Evolutionary conservation across 306 rosid genomes (phyloP), one percentile per base, ranked within the genome.

Genomic region (Luffa acutangula): DNA sequence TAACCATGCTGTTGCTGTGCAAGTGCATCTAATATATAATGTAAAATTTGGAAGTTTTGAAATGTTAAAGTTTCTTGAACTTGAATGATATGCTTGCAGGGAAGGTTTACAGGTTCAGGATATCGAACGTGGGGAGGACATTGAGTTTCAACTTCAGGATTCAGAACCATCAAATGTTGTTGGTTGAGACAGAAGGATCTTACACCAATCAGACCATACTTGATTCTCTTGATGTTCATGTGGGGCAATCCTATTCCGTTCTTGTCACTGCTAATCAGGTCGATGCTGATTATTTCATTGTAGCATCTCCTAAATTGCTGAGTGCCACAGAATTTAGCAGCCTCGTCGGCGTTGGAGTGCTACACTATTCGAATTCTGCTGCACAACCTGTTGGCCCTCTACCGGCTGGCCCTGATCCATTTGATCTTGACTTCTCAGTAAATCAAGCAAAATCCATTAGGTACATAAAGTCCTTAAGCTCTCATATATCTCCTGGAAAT

Each of bases 131-230:
- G 75, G 97, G 98, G 41, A 87, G 83, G 46, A 72, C 86, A 1
- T 62, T 87, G 84, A 94, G 97, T 85, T 86, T 92, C 89, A 92
- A 92, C 77, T 88, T 92, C 85, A 88, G 91, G 87, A 91, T 94
- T 85, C 92, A 89, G 67, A 86, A 85, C 75, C 98, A 94, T 81
- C 81, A 78, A 58, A 17, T 94, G 81, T 82, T 84, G 83, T 41
- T 89, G 85, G 95, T 92, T 39, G 98, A 91, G 84, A 91, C 92
- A 79, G 98, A 94, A 91, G 98, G 98, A 60, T 92, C 97, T 34
- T 89, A 89, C 83, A 88, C 89, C 34, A 82, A 84, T 79, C 92
- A 89, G 80, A 89, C 84, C 59, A 18, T 63, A 34, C 73, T 90
- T 80, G 91, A 89, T 34, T 92, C 98, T 56, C 90, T 94, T 77